phyloP scores from a whole-genome alignment of 371 early-diverging fungal genomes.

The Lichtheimia ornata region DNA sequence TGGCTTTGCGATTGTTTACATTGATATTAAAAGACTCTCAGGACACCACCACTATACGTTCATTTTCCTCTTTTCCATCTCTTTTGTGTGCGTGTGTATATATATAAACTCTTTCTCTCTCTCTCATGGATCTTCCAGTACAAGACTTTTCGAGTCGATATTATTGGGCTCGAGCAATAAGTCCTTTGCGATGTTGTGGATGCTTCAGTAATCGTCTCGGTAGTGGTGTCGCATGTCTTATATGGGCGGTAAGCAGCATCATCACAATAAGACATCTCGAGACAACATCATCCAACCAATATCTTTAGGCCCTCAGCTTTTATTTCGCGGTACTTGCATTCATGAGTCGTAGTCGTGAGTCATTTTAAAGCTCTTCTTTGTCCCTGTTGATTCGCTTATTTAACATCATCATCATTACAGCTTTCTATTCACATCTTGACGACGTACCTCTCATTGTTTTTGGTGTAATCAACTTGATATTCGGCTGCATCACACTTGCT shows the following conservation, averaged over 20 bases:
- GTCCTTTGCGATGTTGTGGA: slow-evolving; percentile 23
- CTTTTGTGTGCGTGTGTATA: background rate
- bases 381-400: background rate
- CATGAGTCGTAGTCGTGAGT: slow-evolving; percentile 31
- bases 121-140: background rate
- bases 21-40: background rate
- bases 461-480: slow-evolving; percentile 30
- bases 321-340: slow-evolving; percentile 36
- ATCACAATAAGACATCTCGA: background rate
- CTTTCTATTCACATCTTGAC: slow-evolving; percentile 32
- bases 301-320: slow-evolving; percentile 29
- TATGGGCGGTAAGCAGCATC: slow-evolving; percentile 29
- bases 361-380: no score
- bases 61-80: background rate
- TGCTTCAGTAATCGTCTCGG: slow-evolving; percentile 28
- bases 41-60: background rate
- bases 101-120: no score
- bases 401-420: slow-evolving; percentile 2
- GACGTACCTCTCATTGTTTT: slow-evolving; percentile 25
- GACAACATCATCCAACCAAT: background rate
- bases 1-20: slow-evolving; percentile 9
- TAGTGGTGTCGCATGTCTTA: slow-evolving; percentile 23
- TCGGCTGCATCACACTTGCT: slow-evolving; percentile 24
- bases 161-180: slow-evolving; percentile 16
- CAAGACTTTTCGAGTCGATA: slow-evolving; percentile 19